Evolutionary conservation across 2,329 filamentous ascomycete species (phyloP), one percentile per base, ranked within the genome.

Genomic region (Cyanodermella asteris): DNA sequence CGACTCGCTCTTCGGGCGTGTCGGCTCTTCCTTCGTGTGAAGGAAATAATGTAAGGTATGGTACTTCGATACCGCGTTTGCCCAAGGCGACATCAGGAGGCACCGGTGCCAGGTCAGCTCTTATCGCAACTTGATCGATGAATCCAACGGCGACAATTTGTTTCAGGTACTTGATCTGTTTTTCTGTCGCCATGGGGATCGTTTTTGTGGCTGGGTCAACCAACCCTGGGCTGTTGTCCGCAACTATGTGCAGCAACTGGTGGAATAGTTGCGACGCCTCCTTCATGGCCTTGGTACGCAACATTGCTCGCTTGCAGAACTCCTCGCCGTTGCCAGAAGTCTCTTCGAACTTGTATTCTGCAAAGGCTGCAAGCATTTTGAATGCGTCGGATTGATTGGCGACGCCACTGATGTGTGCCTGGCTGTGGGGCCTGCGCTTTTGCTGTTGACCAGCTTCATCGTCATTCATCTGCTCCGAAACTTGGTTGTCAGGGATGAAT

Each of bases 71-170:
- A 2, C 82, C 76, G n/a, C 81, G 67, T 25, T 67, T 69, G 32
- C 75, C 78, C 11, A 72, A 60, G 22, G 57, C 50, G 26, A 61
- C 50, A 32, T 72, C 68, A 1, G 72, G 70, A 1, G 77, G 75
- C 8, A 60, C 61, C 1, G 80, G 77, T 0, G 78, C 61, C n/a
- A 80, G 56, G 46, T 97, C 84, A 4, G 77, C 78, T 31, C 87
- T 76, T 37, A 94, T 81, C 22, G 87, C 87, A 20, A 97, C 64
- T 37, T 93, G 76, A 47, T 97, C 87, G 40, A 94, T 69, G 51
- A 93, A 94, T 1, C 84, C 87, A 0, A 80, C 74, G 0, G 84
- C 78, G 13, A 78, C 70, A 51, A 94, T 90, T 43, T 93, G 78
- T 46, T 90, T 91, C 15, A 97, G 56, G 1, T 78, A 69, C 23